Evolutionary conservation across 2,329 filamentous ascomycete genomes (phyloP).

Genomic region (Aureobasidium musti): DNA sequence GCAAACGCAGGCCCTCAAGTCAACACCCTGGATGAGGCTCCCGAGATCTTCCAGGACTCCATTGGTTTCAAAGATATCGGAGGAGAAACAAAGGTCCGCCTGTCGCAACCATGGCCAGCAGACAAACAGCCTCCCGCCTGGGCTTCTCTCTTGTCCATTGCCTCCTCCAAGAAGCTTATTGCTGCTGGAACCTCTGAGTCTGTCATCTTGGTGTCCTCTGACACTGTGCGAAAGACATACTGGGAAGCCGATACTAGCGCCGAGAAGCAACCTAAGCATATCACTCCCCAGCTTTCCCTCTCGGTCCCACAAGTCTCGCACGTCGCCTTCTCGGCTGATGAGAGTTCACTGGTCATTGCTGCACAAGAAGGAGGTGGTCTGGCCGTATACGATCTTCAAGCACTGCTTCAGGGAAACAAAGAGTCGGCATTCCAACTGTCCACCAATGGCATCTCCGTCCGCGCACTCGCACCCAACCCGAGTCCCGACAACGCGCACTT

Average conservation of each 20-base stretch:
- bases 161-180: constrained; percentile 75
- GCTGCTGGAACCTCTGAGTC: constrained; percentile 84
- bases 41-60: constrained; percentile 78
- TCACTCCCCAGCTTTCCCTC: constrained; percentile 72
- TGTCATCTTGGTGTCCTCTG: constrained; percentile 74
- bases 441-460: constrained; percentile 73
- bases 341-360: constrained; percentile 78
- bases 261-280: constrained; percentile 67
- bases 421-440: constrained; percentile 72
- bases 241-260: constrained; percentile 40
- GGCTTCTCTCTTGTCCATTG: constrained; percentile 80
- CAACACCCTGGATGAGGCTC: constrained; percentile 65
- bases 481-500: constrained; percentile 69
- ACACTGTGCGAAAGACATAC: constrained; percentile 76
- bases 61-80: constrained; percentile 80
- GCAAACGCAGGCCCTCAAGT: constrained; percentile 50
- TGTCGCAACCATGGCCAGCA: constrained; percentile 73
- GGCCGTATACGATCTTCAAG: constrained; percentile 75
- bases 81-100: constrained; percentile 77
- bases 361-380: constrained; percentile 80
- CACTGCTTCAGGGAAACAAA: constrained; percentile 65
- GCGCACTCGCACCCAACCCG: constrained; percentile 78
- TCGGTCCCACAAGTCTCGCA: constrained; percentile 79
- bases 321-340: constrained; percentile 86
- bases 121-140: constrained; percentile 70